Evolutionary conservation across 352 stramenopile genomes (phyloP), one percentile per base, ranked within the genome.

Genomic region (Pythium coloratum): DNA sequence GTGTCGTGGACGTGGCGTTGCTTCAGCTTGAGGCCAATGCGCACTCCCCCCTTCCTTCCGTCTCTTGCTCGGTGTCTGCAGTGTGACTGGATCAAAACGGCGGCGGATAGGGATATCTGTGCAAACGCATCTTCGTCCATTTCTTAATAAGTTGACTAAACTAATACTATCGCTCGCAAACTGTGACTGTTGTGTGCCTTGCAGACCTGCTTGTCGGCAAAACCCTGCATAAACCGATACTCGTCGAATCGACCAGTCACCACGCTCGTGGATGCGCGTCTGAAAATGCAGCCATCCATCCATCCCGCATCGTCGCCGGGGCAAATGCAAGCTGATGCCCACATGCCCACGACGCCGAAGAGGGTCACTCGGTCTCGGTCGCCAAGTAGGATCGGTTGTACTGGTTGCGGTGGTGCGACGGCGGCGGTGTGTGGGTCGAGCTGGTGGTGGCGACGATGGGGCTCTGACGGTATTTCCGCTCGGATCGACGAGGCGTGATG

Each of bases 111-210:
- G n/a, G 36, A 34, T 40, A 1, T 51, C 57, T 73, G 33, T 62
- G 55, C 26, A 66, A 66, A 73, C 56, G 42, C 55, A 66, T 73
- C 40, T n/a, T 28, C 55, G 51, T 73, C 42, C 67, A 54, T 44
- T 66, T 66, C 68, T 73, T 73, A 73, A 73, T 73, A 69, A 73
- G 60, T 64, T 73, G 53, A 62, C 47, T 62, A 55, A 66, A 62
- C 62, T 69, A 73, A 69, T 66, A 67, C 66, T 61, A 64, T 65
- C 44, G 49, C 62, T 16, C 10, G 13, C 16, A 24, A n/a, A 14
- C 38, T n/a, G 26, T 14, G 50, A 40, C 46, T 53, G 46, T 24
- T 30, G 12, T 30, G 46, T 3, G 30, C 3, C 2, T 30, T 6
- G 6, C 12, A 30, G 18, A 14, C 53, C 18, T 24, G 13, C 16